These are phyloP conservation scores for Blastobotrys petasosporus DNA, from an alignment of 1,139 yeast species.

Conservation along the genomic window DNA sequence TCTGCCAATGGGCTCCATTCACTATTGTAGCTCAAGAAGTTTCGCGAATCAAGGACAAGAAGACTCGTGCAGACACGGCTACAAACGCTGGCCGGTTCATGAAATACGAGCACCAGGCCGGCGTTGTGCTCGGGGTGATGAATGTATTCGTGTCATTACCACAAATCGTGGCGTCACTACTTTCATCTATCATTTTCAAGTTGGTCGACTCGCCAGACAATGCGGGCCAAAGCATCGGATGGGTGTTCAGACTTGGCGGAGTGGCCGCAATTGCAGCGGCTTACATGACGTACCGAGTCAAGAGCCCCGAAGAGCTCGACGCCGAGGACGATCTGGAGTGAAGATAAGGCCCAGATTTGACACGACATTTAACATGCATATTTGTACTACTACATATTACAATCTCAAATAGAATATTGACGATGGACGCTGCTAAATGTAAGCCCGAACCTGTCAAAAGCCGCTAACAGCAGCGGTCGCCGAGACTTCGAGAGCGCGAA, in stretches of 20 bases:
- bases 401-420: no score
- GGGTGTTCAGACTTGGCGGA: conserved; percentile 36
- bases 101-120: conserved; percentile 30
- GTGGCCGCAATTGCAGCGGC: conserved; percentile 33
- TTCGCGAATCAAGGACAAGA: conserved; percentile 25
- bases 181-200: conserved; percentile 30
- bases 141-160: conserved; percentile 38
- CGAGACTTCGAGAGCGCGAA: no score
- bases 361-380: not conserved
- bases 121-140: conserved; percentile 37
- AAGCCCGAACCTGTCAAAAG: not conserved
- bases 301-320: conserved; percentile 21
- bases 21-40: conserved; percentile 37
- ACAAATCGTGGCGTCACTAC: conserved; percentile 36
- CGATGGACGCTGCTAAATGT: no score
- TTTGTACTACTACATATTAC: no score
- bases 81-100: not conserved
- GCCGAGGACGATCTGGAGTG: conserved; percentile 15
- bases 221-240: conserved; percentile 33
- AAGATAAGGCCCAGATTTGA: no score
- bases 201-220: conserved; percentile 23
- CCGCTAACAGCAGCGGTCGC: no score
- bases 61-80: conserved; percentile 14
- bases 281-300: conserved; percentile 25
- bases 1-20: conserved; percentile 39